Evolutionary conservation across 2,329 filamentous ascomycete species (phyloP), one percentile per base, ranked within the genome.

Genomic region (Ophiocordyceps camponoti-rufipedis): DNA sequence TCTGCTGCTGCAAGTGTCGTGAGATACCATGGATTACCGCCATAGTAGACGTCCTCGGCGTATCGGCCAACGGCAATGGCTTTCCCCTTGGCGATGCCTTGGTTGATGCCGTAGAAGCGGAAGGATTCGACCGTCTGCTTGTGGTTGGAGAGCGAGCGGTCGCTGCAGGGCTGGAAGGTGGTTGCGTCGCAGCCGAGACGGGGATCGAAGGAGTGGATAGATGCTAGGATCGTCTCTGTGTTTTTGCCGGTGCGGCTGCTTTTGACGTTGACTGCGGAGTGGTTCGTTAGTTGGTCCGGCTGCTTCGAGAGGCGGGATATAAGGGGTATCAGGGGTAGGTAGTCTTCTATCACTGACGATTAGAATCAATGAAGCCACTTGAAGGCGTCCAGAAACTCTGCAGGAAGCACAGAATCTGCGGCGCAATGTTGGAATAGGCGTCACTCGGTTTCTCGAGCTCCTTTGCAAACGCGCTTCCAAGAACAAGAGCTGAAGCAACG

Each of bases 11-110:
- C 83, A 29, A 86, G 68, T 1, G 82, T 89, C 53, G 73, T 73
- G 12, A 89, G 69, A 54, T 86, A 84, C 85, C 85, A 91, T 1
- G 85, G 85, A 58, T 91, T 87, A 1, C 83, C 84, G 48, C 75
- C 75, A 59, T 80, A 82, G 62, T 89, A 91, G 4, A 68, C 62
- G 53, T 93, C 84, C 58, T 85, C 80, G 0, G 77, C 62, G 56
- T 86, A 85, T 48, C 82, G 68, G 41, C 82, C 81, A 6, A 82
- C 65, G 7, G 75, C 71, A 10, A 77, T 68, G 8, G 80, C 80
- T 14, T 62, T 60, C 18, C 80, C 78, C 31, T 70, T 60, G 2
- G 72, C 53, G 44, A 80, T 75, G 5, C 77, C 80, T 5, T 64
- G 66, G 64, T 91, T 91, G 62, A 89, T 69, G 13, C 61, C 55